Evolutionary conservation across 176 grass and related monocot genomes (phyloP).

Genomic region (Stipa capillata): DNA sequence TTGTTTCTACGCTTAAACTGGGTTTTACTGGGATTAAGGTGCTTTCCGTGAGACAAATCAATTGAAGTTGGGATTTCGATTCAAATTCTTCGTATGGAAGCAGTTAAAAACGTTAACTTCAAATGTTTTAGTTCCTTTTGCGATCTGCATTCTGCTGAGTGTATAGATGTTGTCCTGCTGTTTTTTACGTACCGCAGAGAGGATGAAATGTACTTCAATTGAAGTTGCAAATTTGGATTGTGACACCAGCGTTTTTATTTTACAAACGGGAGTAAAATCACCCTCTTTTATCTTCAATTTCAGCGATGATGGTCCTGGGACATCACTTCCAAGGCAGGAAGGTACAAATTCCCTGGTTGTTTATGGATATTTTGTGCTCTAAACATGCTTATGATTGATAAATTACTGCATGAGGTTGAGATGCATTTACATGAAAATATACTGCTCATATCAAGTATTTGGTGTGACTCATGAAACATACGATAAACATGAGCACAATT

Average conservation of each 20-base stretch:
- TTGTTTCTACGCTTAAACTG: not conserved
- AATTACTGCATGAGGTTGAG: not conserved
- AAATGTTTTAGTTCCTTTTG: not conserved
- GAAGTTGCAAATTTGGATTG: not conserved
- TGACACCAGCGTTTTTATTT: not conserved
- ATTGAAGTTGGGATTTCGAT: not conserved
- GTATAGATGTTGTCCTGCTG: not conserved
- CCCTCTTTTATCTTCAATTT: conserved; percentile 2
- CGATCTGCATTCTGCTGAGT: not conserved
- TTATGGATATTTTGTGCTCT: not conserved
- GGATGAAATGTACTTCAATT: not conserved
- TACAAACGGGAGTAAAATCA: not conserved
- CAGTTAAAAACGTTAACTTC: too few species aligned
- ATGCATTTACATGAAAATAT: not conserved
- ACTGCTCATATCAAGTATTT: not conserved
- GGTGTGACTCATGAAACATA: not conserved
- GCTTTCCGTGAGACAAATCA: not conserved
- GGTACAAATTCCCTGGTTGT: conserved; percentile 31
- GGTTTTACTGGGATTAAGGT: not conserved
- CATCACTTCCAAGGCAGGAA: conserved; percentile 65
- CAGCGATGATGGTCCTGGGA: conserved; percentile 53
- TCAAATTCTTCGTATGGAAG: not conserved
- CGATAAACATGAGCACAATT: not conserved
- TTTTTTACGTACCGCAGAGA: not conserved
- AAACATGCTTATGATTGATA: not conserved